Percentiles rank a stretch among this genome's conserved stretches.
phyloP scores from a whole-genome alignment of 108 stramenopile species.

The Pseudonitzschia delicatissima region DNA sequence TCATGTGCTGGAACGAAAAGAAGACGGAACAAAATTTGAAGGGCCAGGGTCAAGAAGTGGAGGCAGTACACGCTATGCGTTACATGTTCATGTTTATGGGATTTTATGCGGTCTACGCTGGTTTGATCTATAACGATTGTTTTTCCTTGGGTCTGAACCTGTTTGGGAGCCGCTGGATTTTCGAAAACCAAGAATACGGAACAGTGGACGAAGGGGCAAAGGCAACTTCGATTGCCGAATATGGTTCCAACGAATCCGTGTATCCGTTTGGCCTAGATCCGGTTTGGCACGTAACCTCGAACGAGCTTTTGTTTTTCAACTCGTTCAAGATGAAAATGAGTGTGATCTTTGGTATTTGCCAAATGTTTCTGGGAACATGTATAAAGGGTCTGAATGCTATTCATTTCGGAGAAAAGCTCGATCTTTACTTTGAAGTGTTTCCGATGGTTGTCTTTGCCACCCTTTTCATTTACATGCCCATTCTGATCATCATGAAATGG shows the following conservation, averaged over 20 bases:
- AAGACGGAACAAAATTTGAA: conserved; percentile 69
- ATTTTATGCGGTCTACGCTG: conserved; percentile 94
- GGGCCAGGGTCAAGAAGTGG: conserved; percentile 79
- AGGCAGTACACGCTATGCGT: conserved; percentile 70
- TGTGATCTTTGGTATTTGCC: conserved; percentile 96
- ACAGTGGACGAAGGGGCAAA: conserved; percentile 71
- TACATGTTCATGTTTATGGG: conserved; percentile 97
- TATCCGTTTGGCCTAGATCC: conserved; percentile 99
- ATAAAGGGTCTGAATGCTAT: conserved; percentile 91
- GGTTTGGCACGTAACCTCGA: conserved; percentile 92
- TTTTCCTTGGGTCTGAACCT: conserved; percentile 95
- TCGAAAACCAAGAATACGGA: conserved; percentile 57
- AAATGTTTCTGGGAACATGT: conserved; percentile 95
- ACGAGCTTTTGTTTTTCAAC: conserved; percentile 98
- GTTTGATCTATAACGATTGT: conserved; percentile 97
- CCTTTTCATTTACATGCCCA: conserved; percentile 97
- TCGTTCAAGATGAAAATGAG: conserved; percentile 99
- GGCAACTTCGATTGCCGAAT: conserved; percentile 56
- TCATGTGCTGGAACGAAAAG: conserved; percentile 80
- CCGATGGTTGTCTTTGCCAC: conserved; percentile 94
- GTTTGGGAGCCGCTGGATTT: conserved; percentile 87
- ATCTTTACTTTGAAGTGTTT: conserved; percentile 92
- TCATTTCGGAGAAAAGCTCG: conserved; percentile 88
- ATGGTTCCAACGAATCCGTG: conserved; percentile 79
- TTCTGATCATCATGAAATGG: conserved; percentile 98